Conservation (phyloP, 2,329 filamentous ascomycete species). For the Diplodia scrobiculata region DNA sequence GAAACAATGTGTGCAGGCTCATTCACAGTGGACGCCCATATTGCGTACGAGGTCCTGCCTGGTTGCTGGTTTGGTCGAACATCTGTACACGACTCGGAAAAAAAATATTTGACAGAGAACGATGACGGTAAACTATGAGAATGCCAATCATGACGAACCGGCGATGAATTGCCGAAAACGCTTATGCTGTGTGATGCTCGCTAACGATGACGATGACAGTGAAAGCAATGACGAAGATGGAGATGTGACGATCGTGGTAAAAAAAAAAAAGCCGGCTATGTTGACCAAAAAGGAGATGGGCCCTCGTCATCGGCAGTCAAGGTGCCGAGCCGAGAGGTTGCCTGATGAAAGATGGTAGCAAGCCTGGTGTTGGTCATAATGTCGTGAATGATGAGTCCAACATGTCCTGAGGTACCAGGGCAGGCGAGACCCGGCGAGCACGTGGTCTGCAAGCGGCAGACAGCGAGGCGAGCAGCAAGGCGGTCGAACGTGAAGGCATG, state of each 20-base stretch:
- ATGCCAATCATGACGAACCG: neutral
- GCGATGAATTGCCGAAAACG: neutral
- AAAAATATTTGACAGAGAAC: neutral
- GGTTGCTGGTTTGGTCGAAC: neutral
- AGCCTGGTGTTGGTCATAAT: neutral
- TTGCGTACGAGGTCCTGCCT: slow-evolving; percentile 6
- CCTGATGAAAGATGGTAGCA: neutral
- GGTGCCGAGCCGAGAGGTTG: slow-evolving; percentile 3
- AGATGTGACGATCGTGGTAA: neutral
- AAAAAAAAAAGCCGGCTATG: neutral
- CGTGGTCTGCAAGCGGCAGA: neutral
- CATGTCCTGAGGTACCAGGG: neutral
- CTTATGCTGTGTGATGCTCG: slow-evolving; percentile 17
- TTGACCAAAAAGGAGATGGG: neutral
- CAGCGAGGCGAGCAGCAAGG: neutral
- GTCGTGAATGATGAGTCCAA: neutral
- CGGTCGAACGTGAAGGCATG: neutral
- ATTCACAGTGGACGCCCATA: neutral
- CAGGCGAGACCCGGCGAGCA: neutral
- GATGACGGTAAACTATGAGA: neutral
- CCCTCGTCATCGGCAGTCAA: slow-evolving; percentile 1
- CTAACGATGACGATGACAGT: slow-evolving; percentile 1
- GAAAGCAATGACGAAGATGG: neutral
- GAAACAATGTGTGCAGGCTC: neutral
- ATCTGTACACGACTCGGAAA: neutral